A percentile compares a stretch with the other conserved stretches of the same genome.
Conservation (phyloP, 2,329 filamentous ascomycete species). For the Xylariaceae sp. region DNA sequence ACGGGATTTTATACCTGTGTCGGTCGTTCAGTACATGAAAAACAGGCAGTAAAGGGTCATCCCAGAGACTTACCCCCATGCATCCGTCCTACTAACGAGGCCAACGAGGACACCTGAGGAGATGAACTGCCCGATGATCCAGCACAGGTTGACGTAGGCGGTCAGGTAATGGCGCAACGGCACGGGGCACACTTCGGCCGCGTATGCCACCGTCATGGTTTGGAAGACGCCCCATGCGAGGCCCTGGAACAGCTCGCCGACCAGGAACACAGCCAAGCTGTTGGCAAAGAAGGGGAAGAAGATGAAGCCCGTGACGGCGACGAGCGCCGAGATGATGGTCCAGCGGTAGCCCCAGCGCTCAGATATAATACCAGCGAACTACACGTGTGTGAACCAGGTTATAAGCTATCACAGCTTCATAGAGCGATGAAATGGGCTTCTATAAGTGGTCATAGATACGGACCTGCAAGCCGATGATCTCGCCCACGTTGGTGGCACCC, state of each 20-base stretch:
- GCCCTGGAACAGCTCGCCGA: conserved; percentile 36
- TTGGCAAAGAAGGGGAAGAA: conserved; percentile 38
- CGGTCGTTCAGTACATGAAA: neutral
- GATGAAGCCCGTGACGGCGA: conserved; percentile 35
- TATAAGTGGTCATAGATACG: neutral
- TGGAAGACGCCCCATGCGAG: conserved; percentile 34
- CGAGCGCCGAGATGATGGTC: conserved; percentile 36
- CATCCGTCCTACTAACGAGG: conserved; percentile 21
- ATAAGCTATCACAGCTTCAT: too few species aligned
- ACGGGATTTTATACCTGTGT: conserved; percentile 28
- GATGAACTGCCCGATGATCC: conserved; percentile 36
- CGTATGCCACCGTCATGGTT: conserved; percentile 28
- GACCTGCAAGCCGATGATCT: conserved; percentile 41
- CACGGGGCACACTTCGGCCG: conserved; percentile 28
- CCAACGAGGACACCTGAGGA: conserved; percentile 29
- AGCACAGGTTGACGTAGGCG: conserved; percentile 28
- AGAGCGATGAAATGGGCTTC: neutral
- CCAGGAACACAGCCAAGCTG: conserved; percentile 32
- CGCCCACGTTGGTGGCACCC: conserved; percentile 39
- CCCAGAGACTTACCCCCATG: conserved; percentile 25
- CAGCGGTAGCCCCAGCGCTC: conserved; percentile 37
- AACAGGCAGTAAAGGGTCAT: neutral
- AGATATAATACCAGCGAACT: conserved; percentile 38
- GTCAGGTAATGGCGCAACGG: conserved; percentile 28
- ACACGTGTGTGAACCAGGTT: too few species aligned